phyloP scores from a whole-genome alignment of 768 basidiomycete species.

The Lentinula edodes region DNA sequence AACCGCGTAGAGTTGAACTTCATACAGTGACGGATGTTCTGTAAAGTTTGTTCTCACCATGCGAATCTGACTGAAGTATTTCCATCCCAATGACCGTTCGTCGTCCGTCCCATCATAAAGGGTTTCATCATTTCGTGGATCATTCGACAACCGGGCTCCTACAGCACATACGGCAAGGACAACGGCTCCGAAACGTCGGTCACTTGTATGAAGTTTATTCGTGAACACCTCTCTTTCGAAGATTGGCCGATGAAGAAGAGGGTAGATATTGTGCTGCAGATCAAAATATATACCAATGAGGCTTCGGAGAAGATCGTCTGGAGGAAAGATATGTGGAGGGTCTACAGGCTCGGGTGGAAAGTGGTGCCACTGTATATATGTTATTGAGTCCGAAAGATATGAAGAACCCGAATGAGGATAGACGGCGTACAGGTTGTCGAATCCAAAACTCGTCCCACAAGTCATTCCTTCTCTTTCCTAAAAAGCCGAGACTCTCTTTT shows the following conservation, averaged over 20 bases:
- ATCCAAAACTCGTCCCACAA: background rate
- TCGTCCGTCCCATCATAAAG: constrained; percentile 6
- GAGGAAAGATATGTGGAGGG: constrained; percentile 20
- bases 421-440: background rate
- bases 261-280: constrained; percentile 29
- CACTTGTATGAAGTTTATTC: background rate
- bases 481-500: background rate
- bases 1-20: constrained; percentile 30
- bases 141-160: constrained; percentile 38
- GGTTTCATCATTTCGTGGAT: constrained; percentile 28
- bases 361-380: background rate
- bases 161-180: constrained; percentile 50
- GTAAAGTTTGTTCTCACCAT: constrained; percentile 26
- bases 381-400: background rate
- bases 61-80: constrained; percentile 29
- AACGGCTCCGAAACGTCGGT: constrained; percentile 27
- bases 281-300: constrained; percentile 48
- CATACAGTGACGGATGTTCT: constrained; percentile 26
- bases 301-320: constrained; percentile 26
- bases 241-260: constrained; percentile 46
- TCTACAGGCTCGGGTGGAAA: background rate
- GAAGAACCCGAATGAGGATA: background rate
- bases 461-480: background rate
- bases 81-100: constrained; percentile 24
- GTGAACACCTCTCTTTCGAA: constrained; percentile 33